Base-by-base conservation (phyloP, 257 asterid species). In the Voacanga thouarsii region DNA sequence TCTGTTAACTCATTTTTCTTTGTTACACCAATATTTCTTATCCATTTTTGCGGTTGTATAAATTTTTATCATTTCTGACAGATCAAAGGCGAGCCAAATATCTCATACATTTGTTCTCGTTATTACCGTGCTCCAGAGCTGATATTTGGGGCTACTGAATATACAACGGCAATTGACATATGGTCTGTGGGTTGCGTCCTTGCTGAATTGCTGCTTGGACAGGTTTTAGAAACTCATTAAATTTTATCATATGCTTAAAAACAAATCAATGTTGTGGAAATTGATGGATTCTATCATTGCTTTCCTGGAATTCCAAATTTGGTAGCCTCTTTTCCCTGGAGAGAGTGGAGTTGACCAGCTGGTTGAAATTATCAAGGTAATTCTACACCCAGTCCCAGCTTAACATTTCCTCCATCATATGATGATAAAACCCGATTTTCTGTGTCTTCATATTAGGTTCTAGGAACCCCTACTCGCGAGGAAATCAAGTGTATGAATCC, bases 181-280 rank as follows among this genome's bases (percentile, higher is more conserved):
- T 90, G 97, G 96, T 92, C 95, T 33, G 97, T 88, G 66, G 97
- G 97, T 74, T 92, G 97, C n/a, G 97, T 90, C 74, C 93, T 92
- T 69, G 97, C 96, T 45, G 96, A 92, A 75, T 85, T 92, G 77
- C 95, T 92, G 79, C 97, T 92, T 82, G 97, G 97, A 53, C 96
- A 92, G 96, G 97, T 92, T 78, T 60, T 77, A 74, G 60, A 60
- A 53, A 33, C 66, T 82, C 65, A 30, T 72, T 63, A 43, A 43
- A 21, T 19, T 73, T 16, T 63, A 21, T 41, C 30, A 68, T 78
- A 61, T 57, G 53, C 69, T 65, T 19, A 21, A 57, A 70, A 30
- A 28, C 21, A 72, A 50, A 81, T 23, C 75, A 66, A 24, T 18
- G 11, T 76, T 9, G 3, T 44, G 44, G 16, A 37, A 77, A 8